phyloP scores from a whole-genome alignment of 1,284 basidiomycete genomes.

The Rhodotorula sp. region DNA sequence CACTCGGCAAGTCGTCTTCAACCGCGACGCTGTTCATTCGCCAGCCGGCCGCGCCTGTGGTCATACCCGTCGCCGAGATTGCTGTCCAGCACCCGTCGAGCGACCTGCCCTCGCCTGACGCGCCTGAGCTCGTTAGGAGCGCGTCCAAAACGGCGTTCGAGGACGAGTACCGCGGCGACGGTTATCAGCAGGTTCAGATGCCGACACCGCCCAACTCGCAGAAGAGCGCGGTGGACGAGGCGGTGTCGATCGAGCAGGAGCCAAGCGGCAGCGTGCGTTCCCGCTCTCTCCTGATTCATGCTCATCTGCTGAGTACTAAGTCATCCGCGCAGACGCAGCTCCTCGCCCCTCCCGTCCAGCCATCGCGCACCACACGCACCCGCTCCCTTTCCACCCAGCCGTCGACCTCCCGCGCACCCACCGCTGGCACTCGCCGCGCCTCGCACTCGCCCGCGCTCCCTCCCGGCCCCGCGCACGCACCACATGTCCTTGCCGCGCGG shows the following conservation, averaged over 20 bases:
- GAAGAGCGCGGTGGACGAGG: not conserved
- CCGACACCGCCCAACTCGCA: constrained; percentile 13
- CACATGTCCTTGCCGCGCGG: constrained; percentile 15
- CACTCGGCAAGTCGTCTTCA: not conserved
- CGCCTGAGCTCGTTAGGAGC: not conserved
- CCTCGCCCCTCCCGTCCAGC: not conserved
- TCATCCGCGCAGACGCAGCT: not conserved
- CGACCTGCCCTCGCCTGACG: not conserved
- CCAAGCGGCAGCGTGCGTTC: not conserved
- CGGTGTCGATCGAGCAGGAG: not conserved
- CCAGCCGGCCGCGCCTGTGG: not conserved
- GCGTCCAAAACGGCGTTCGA: not conserved
- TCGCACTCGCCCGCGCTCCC: constrained; percentile 13
- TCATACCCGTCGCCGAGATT: not conserved
- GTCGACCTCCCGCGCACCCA: not conserved
- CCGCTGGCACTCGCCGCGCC: not conserved
- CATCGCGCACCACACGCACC: not conserved
- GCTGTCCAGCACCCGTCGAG: not conserved
- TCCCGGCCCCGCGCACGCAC: constrained; percentile 9
- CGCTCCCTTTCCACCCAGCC: not conserved
- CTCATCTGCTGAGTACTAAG: no score
- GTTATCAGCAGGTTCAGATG: constrained; percentile 8
- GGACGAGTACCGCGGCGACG: constrained; percentile 6
- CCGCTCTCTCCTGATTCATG: no score
- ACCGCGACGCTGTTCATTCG: not conserved